phyloP scores from a whole-genome alignment of 306 rosid species.

The Gillenia trifoliata region DNA sequence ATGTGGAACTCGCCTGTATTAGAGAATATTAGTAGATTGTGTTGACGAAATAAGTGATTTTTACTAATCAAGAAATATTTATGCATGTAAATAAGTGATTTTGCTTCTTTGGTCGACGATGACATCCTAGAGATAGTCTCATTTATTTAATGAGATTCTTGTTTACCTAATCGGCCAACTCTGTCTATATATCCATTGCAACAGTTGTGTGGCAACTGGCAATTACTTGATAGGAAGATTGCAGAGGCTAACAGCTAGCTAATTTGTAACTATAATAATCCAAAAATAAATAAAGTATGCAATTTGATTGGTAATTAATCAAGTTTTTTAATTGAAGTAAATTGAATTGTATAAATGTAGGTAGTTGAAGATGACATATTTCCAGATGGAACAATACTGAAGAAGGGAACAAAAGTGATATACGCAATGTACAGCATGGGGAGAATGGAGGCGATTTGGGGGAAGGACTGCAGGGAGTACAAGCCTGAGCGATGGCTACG shows the following conservation, averaged over 20 bases:
- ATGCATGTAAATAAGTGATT: no score
- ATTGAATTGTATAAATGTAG: conserved; percentile 16
- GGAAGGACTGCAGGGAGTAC: conserved; percentile 67
- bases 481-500: conserved; percentile 85
- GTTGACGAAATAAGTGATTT: no score
- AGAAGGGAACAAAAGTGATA: conserved; percentile 75
- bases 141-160: neutral
- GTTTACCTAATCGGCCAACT: neutral
- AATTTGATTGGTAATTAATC: neutral
- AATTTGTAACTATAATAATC: neutral
- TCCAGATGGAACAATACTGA: conserved; percentile 71
- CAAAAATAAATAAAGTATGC: neutral
- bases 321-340: neutral
- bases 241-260: neutral
- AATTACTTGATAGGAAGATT: neutral
- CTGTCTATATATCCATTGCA: neutral
- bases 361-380: conserved; percentile 62
- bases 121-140: neutral
- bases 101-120: neutral
- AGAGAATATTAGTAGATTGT: no score
- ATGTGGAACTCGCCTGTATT: no score
- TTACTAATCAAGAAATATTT: no score
- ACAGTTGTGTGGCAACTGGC: neutral
- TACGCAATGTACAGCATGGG: conserved; percentile 90
- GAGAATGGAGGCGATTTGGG: conserved; percentile 79